Evolutionary conservation across 257 asterid species (phyloP).

Genomic region (Solanum sitiens): DNA sequence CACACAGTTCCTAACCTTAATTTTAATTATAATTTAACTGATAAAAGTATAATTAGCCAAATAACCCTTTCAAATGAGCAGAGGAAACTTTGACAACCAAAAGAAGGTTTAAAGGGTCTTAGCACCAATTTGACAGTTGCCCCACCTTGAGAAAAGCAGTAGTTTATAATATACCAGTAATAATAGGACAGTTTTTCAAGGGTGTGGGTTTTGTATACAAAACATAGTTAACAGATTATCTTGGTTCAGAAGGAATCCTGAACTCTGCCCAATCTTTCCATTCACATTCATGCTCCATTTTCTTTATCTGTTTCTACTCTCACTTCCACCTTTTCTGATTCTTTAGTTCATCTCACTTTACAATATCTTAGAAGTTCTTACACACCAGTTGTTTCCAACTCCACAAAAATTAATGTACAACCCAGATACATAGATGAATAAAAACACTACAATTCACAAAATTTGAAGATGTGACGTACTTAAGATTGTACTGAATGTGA

Average conservation of each 20-base stretch:
- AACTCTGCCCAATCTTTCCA: background rate
- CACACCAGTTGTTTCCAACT: background rate
- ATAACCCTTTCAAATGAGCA: background rate
- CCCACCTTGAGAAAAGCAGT: background rate
- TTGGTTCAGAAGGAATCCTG: background rate
- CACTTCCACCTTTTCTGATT: background rate
- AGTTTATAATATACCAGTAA: background rate
- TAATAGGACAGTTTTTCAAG: background rate
- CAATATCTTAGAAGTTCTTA: background rate
- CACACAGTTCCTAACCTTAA: background rate
- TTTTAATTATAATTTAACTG: background rate
- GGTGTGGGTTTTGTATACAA: background rate
- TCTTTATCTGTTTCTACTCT: background rate
- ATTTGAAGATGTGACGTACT: background rate
- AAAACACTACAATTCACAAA: background rate
- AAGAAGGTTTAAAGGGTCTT: background rate
- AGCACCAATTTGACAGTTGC: background rate
- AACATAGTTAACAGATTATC: background rate
- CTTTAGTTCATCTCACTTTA: background rate
- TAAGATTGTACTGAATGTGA: background rate
- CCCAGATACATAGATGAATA: background rate
- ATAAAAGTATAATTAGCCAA: background rate
- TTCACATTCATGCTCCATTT: background rate
- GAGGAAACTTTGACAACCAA: background rate
- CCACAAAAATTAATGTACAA: background rate